Evolutionary conservation across 352 stramenopile species (phyloP).

Genomic region (Globisporangium uncinulatum): DNA sequence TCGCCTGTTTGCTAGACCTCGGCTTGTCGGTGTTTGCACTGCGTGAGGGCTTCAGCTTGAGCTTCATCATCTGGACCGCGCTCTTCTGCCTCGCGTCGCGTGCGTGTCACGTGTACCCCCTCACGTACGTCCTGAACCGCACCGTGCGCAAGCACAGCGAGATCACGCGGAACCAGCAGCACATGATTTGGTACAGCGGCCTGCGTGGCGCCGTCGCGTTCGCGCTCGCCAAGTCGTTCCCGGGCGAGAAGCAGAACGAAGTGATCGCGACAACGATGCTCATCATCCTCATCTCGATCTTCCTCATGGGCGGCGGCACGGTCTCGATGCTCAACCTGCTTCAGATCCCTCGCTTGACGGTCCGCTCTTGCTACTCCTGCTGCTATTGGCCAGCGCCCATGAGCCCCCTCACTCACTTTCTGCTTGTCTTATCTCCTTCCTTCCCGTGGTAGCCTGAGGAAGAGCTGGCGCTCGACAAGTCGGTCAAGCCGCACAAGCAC

Average conservation of each 20-base stretch:
- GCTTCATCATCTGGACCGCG: constrained; percentile 85
- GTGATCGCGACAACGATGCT: constrained; percentile 90
- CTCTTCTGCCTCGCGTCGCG: constrained; percentile 81
- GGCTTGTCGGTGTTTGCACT: constrained; percentile 88
- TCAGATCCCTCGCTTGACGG: constrained; percentile 78
- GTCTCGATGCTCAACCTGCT: constrained; percentile 85
- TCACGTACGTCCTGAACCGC: constrained; percentile 66
- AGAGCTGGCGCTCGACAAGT: constrained; percentile 68
- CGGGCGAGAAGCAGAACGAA: constrained; percentile 75
- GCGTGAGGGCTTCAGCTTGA: constrained; percentile 65
- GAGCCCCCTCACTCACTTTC: constrained; percentile 2
- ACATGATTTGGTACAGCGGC: constrained; percentile 95
- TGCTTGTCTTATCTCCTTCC: not conserved
- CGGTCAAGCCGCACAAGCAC: constrained; percentile 74
- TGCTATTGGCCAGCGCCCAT: not conserved
- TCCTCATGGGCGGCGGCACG: constrained; percentile 87
- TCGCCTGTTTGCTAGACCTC: constrained; percentile 47
- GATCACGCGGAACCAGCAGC: constrained; percentile 86
- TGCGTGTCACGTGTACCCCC: constrained; percentile 85
- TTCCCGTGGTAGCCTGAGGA: constrained; percentile 45
- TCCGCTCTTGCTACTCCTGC: constrained; percentile 19
- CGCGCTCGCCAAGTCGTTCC: constrained; percentile 87
- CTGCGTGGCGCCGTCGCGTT: constrained; percentile 92
- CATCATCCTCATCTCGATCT: constrained; percentile 90
- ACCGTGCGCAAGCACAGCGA: constrained; percentile 37